Evolutionary conservation across 2,329 filamentous ascomycete species (phyloP).

Genomic region (Colletotrichum lupini): DNA sequence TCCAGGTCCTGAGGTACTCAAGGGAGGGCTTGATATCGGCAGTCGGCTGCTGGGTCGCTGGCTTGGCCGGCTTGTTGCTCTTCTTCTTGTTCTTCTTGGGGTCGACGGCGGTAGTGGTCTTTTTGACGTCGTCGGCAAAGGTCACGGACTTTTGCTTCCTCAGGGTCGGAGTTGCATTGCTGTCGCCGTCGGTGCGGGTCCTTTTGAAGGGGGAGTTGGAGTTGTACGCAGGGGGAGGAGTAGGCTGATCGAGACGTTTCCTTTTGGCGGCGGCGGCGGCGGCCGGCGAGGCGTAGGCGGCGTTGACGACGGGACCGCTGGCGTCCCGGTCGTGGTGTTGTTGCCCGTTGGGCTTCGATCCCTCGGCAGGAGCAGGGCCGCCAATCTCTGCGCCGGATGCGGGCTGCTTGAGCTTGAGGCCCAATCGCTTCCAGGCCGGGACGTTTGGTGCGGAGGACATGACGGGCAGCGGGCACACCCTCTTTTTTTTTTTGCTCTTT

Average conservation of each 20-base stretch:
- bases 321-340: slow-evolving; percentile 35
- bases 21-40: slow-evolving; percentile 72
- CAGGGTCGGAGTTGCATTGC: slow-evolving; percentile 37
- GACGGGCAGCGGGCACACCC: slow-evolving; percentile 43
- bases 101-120: slow-evolving; percentile 31
- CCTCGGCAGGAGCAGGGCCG: slow-evolving; percentile 29
- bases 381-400: slow-evolving; percentile 38
- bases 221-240: slow-evolving; percentile 29
- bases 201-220: slow-evolving; percentile 43
- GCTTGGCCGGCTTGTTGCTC: slow-evolving; percentile 49
- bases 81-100: slow-evolving; percentile 45
- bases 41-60: slow-evolving; percentile 48
- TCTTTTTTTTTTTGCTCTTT: slow-evolving; percentile 14
- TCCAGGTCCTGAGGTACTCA: slow-evolving; percentile 81
- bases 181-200: slow-evolving; percentile 37
- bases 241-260: slow-evolving; percentile 36
- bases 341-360: slow-evolving; percentile 41
- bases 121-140: slow-evolving; percentile 57
- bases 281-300: slow-evolving; percentile 20
- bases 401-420: slow-evolving; percentile 68
- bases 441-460: slow-evolving; percentile 58
- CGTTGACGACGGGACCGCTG: slow-evolving; percentile 31
- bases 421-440: slow-evolving; percentile 72
- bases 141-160: slow-evolving; percentile 59
- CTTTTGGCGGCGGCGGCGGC: slow-evolving; percentile 38